These are phyloP conservation scores for Aspergillus amoenus DNA, from an alignment of 2,329 filamentous ascomycete genomes.

Conservation along the genomic window DNA sequence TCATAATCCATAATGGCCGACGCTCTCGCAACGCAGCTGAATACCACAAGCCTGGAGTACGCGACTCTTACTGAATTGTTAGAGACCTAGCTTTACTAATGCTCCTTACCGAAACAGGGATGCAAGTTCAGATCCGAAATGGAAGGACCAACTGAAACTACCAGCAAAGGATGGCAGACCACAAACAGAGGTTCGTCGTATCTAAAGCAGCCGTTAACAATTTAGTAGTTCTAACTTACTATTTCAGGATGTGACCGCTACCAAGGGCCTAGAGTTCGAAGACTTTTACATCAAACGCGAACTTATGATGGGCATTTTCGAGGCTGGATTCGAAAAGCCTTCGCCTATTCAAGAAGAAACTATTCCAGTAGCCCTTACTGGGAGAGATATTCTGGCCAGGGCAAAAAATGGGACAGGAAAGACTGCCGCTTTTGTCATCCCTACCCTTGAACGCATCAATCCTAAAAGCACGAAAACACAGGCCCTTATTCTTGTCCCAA, in stretches of 20 bases:
- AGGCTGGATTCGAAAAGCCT: conserved; percentile 97
- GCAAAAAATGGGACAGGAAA: conserved; percentile 99
- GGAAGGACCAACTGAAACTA: conserved; percentile 48
- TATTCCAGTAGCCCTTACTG: conserved; percentile 92
- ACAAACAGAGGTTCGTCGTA: conserved; percentile 48
- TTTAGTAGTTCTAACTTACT: conserved; percentile 18
- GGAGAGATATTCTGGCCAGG: conserved; percentile 89
- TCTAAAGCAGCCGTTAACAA: not conserved
- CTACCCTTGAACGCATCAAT: conserved; percentile 92
- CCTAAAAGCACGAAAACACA: conserved; percentile 96
- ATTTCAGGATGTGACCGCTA: conserved; percentile 88
- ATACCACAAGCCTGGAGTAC: conserved; percentile 45
- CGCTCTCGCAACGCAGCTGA: conserved; percentile 46
- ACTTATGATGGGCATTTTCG: conserved; percentile 98
- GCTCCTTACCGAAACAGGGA: conserved; percentile 31
- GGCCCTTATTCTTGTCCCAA: conserved; percentile 93
- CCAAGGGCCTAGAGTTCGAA: conserved; percentile 96
- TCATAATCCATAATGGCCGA: conserved; percentile 39
- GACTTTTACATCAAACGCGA: conserved; percentile 94
- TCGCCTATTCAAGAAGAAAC: conserved; percentile 99
- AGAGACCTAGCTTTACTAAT: conserved; percentile 10
- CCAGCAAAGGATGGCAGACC: conserved; percentile 50
- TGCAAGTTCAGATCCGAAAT: conserved; percentile 39
- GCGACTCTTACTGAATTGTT: conserved; percentile 9
- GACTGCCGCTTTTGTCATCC: conserved; percentile 96